Evolutionary conservation across 345 rosid species (phyloP), one percentile per base, ranked within the genome.

Genomic region (Nephelium lappaceum): DNA sequence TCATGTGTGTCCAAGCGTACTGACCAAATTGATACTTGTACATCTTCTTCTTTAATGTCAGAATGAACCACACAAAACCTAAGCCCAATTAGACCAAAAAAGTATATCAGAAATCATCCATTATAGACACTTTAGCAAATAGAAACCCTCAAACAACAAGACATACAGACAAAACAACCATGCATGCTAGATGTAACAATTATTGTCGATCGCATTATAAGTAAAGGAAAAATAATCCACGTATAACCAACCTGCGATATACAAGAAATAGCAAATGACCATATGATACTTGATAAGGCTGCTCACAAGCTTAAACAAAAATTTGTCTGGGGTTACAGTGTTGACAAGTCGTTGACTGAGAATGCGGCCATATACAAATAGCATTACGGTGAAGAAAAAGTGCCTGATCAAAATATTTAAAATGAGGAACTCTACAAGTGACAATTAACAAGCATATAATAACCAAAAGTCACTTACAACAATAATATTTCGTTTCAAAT

Each of bases 21-120:
- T 96, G 99, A 83, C 98, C 91, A 91, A 96, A 96, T 86, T 96
- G 99, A 93, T 96, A 96, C 93, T 96, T 94, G 90, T 96, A 96
- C 97, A 94, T 91, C 92, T 91, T 91, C 97, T 93, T 96, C 86
- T 96, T 96, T 64, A 96, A 80, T 21, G 99, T 86, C 73, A 96
- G 92, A 83, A 96, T 96, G 89, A 96, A 96, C 99, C 99, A 96
- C 88, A 96, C 90, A 82, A 96, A 96, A 80, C 99, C 99, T 96
- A 87, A 77, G 45, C 58, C 67, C 24, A 69, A 53, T n/a, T 47
- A 43, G 41, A 67, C 10, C 43, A 8, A 36, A 49, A 38, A 21
- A 49, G 38, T 25, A 25, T n/a, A 68, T 73, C 58, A 64, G 78
- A 39, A 47, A 42, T 45, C 38, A 64, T 41, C 11, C 63, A 23